Percentiles rank a stretch among this genome's conserved stretches.
Conservation (phyloP, 2,329 filamentous ascomycete genomes). For the Ceratocystis albifundus region DNA sequence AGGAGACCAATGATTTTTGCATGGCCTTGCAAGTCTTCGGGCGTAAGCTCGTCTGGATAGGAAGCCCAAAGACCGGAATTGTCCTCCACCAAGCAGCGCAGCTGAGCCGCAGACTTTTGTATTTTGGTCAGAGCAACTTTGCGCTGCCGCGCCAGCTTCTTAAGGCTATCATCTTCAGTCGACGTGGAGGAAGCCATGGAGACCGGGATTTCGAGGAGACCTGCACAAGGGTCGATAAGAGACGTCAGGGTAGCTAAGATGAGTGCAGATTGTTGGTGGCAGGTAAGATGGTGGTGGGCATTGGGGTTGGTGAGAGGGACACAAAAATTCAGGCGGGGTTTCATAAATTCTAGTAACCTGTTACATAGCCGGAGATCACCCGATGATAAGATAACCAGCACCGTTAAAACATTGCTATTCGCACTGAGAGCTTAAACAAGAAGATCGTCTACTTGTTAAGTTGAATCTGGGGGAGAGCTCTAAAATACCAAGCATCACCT, state of each 20-base stretch:
- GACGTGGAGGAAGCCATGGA: background rate
- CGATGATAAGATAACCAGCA: background rate
- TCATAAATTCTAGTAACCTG: background rate
- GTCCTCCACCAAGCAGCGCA: too few relatives aligned
- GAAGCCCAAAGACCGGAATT: too few relatives aligned
- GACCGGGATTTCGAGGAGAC: too few relatives aligned
- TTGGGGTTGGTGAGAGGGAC: too few relatives aligned
- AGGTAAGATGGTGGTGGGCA: too few relatives aligned
- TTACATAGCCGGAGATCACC: background rate
- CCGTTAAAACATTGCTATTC: background rate
- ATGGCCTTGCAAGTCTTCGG: background rate
- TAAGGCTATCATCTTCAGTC: too few relatives aligned
- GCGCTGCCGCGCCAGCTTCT: too few relatives aligned
- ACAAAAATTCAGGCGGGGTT: background rate
- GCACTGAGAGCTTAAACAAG: conserved; percentile 16
- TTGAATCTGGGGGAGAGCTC: conserved; percentile 10
- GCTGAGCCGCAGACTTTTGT: too few relatives aligned
- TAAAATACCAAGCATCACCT: background rate
- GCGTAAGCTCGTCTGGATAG: background rate
- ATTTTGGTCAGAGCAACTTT: too few relatives aligned
- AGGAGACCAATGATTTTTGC: background rate
- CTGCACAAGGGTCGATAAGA: background rate
- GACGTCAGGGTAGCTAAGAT: background rate
- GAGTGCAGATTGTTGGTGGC: background rate
- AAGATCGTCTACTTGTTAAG: conserved; percentile 24